Evolutionary conservation across 352 stramenopile genomes (phyloP).

Genomic region (Elongisporangium undulatum): DNA sequence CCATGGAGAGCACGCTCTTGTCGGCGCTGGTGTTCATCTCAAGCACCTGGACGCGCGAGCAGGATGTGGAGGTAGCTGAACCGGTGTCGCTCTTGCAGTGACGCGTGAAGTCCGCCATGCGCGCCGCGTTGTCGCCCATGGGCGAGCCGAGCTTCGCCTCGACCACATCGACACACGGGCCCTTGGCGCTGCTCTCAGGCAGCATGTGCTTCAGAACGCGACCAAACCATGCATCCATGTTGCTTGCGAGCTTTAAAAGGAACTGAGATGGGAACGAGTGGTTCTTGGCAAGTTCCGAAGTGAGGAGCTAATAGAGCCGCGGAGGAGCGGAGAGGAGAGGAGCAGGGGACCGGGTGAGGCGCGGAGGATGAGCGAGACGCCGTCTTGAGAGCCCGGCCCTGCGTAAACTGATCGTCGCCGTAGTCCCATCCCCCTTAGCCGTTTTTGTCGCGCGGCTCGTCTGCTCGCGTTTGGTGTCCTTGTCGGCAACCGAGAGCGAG

Average conservation of each 20-base stretch:
- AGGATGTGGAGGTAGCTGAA: neutral
- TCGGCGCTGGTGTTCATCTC: neutral
- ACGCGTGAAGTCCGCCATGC: neutral
- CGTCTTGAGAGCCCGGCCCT: neutral
- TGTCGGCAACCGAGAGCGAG: neutral
- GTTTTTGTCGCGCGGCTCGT: neutral
- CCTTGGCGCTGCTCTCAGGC: conserved; percentile 5
- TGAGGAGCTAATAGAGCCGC: neutral
- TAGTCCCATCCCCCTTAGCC: neutral
- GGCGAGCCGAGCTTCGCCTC: neutral
- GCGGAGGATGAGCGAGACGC: neutral
- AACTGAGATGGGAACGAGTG: neutral
- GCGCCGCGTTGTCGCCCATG: neutral
- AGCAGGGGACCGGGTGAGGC: neutral
- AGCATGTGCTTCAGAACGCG: conserved; percentile 14
- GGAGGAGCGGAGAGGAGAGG: neutral
- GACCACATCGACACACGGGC: neutral
- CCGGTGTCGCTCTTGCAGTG: neutral
- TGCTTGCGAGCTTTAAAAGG: conserved; percentile 12
- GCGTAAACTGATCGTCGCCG: neutral
- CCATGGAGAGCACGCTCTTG: neutral
- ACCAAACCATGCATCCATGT: conserved; percentile 10
- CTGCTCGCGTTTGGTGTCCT: neutral
- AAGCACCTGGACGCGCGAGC: neutral
- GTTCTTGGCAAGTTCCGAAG: neutral